Conservation (phyloP, 306 rosid genomes). For the Acacia acuminata region DNA sequence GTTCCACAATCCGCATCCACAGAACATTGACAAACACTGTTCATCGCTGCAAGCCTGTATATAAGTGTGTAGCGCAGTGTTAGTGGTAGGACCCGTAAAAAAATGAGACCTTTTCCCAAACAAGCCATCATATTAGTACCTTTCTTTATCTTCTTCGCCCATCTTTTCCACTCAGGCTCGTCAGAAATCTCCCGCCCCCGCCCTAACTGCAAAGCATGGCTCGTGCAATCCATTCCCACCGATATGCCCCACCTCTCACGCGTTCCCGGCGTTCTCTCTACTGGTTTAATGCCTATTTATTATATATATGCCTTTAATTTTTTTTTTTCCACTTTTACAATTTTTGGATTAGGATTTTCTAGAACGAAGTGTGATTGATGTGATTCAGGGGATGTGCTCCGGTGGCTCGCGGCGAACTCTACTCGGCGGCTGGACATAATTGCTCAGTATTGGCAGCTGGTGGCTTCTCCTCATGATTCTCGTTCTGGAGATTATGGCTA, state of each 20-base stretch:
- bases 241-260: conserved; percentile 69
- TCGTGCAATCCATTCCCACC: conserved; percentile 91
- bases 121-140: conserved; percentile 1
- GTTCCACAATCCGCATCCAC: not conserved
- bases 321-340: not conserved
- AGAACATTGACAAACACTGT: not conserved
- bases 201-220: conserved; percentile 74
- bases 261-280: conserved; percentile 75
- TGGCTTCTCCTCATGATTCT: conserved; percentile 59
- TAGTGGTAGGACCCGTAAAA: not conserved
- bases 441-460: conserved; percentile 85
- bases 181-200: conserved; percentile 25
- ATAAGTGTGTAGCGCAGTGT: not conserved
- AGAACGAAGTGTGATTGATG: not conserved
- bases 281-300: conserved; percentile 39
- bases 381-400: conserved; percentile 75
- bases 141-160: conserved; percentile 28
- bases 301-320: not conserved
- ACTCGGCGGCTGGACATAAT: conserved; percentile 65
- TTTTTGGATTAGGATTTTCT: not conserved
- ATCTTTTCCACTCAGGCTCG: conserved; percentile 33
- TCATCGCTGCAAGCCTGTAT: not conserved
- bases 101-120: not conserved
- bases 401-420: conserved; percentile 81
- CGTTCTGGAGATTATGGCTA: conserved; percentile 89